Conservation (phyloP, 2,329 filamentous ascomycete species). For the Chalara sp. region DNA sequence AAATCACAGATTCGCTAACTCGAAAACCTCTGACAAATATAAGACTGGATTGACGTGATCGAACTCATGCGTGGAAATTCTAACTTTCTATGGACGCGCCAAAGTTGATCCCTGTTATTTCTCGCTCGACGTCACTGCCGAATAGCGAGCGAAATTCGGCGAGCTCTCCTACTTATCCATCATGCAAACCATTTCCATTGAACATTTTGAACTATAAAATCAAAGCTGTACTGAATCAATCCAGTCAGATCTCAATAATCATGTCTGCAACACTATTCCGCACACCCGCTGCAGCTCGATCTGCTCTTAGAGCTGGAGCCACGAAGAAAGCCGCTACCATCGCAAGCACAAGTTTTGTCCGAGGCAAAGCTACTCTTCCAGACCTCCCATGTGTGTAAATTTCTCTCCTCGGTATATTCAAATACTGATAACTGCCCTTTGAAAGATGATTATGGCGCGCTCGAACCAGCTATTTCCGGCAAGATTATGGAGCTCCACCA, state of each 20-base stretch:
- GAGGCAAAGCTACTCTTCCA: conserved; percentile 87
- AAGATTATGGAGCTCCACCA: conserved; percentile 97
- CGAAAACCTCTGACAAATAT: too few relatives aligned
- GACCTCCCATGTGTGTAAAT: conserved; percentile 65
- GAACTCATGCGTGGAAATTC: too few relatives aligned
- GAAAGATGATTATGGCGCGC: conserved; percentile 89
- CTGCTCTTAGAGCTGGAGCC: conserved; percentile 62
- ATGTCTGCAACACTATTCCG: conserved; percentile 78
- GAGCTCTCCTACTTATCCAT: neutral
- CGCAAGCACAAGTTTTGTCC: conserved; percentile 69
- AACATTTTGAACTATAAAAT: conserved; percentile 2
- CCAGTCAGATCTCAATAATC: conserved; percentile 13
- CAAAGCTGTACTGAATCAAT: neutral
- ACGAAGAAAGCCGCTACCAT: conserved; percentile 57
- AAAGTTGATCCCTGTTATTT: too few relatives aligned
- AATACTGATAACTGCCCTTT: neutral
- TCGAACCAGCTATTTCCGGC: conserved; percentile 77
- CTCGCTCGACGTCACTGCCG: too few relatives aligned
- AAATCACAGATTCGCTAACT: too few relatives aligned
- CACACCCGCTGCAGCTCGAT: conserved; percentile 58
- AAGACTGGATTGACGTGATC: too few relatives aligned
- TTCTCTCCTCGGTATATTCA: too few relatives aligned
- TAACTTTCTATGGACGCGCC: too few relatives aligned
- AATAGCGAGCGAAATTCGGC: too few relatives aligned
- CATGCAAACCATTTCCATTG: conserved; percentile 1